Evolutionary conservation across 805 yeast species (phyloP).

Genomic region (Yarrowia sp.): DNA sequence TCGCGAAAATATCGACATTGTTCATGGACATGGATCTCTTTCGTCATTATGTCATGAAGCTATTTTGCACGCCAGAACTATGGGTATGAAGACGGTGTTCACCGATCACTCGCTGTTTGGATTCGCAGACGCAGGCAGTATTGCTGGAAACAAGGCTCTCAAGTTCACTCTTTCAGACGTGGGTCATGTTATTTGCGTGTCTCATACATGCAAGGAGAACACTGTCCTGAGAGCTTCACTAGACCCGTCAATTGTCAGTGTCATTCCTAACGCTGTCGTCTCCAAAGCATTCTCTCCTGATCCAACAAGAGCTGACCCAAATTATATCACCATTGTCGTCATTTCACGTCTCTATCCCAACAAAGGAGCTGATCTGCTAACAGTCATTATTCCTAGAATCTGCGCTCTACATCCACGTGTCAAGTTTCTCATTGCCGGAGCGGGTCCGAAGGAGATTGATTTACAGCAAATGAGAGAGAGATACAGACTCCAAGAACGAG

Average conservation of each 20-base stretch:
- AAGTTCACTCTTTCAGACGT: conserved; percentile 81
- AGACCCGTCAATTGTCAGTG: conserved; percentile 76
- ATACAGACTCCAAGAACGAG: conserved; percentile 80
- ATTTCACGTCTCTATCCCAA: conserved; percentile 92
- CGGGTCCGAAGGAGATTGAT: conserved; percentile 93
- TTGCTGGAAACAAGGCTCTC: conserved; percentile 80
- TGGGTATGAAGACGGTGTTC: conserved; percentile 89
- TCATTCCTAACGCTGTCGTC: conserved; percentile 96
- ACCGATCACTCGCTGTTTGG: conserved; percentile 97
- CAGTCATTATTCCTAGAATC: conserved; percentile 79
- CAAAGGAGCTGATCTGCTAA: conserved; percentile 88
- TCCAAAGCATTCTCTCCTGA: conserved; percentile 65
- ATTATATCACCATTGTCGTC: conserved; percentile 75
- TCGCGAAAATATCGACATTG: conserved; percentile 80
- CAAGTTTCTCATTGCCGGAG: conserved; percentile 87
- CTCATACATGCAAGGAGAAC: conserved; percentile 94
- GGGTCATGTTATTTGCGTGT: conserved; percentile 93
- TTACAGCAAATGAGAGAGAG: conserved; percentile 93
- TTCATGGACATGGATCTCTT: conserved; percentile 94
- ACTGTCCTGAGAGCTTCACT: conserved; percentile 83
- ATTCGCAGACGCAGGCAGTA: conserved; percentile 79
- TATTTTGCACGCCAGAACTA: conserved; percentile 82
- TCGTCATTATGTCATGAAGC: conserved; percentile 87
- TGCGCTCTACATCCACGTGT: conserved; percentile 64
- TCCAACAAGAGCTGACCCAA: conserved; percentile 38